Percentiles rank a stretch among this genome's conserved stretches.
phyloP scores from a whole-genome alignment of 2,329 filamentous ascomycete species.

The Metarhizium brunneum region DNA sequence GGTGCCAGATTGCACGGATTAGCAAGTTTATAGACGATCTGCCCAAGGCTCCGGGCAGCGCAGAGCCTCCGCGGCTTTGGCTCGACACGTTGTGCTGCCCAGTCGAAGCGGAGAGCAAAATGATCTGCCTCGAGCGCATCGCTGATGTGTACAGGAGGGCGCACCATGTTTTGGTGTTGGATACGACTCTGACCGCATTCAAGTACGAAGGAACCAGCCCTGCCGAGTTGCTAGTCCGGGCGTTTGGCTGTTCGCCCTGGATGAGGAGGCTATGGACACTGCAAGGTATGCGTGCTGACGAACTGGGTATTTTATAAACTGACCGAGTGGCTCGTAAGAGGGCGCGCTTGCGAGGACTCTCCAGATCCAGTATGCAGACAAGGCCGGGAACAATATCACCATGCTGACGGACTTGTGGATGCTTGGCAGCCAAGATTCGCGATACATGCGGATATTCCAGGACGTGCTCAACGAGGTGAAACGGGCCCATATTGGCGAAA shows the following conservation, averaged over 20 bases:
- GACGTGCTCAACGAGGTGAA: conserved; percentile 11
- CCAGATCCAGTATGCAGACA: conserved; percentile 23
- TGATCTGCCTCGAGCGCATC: conserved; percentile 23
- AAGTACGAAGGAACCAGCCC: conserved; percentile 7
- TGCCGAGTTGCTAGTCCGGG: conserved; percentile 19
- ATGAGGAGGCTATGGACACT: conserved; percentile 30
- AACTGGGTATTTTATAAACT: too few species aligned
- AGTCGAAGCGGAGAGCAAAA: conserved; percentile 13
- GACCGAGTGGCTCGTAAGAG: conserved; percentile 13
- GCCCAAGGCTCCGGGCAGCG: conserved; percentile 2
- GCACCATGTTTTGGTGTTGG: conserved; percentile 22
- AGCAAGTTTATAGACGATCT: conserved; percentile 14
- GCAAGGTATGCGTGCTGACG: conserved; percentile 14
- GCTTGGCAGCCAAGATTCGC: conserved; percentile 6
- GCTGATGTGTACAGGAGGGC: conserved; percentile 23
- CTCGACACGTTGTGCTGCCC: conserved; percentile 27
- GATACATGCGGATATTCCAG: conserved; percentile 12
- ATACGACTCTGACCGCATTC: conserved; percentile 19
- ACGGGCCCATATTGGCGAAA: neutral
- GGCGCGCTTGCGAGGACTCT: conserved; percentile 21
- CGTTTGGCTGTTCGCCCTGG: conserved; percentile 25
- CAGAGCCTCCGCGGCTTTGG: conserved; percentile 17
- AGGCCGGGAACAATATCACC: conserved; percentile 10
- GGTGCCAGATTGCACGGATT: conserved; percentile 20
- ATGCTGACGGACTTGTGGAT: conserved; percentile 8